A percentile compares a stretch with the other conserved stretches of the same genome.
These are phyloP conservation scores for Diaporthe velutina DNA, from an alignment of 2,329 filamentous ascomycete genomes.

Conservation along the genomic window DNA sequence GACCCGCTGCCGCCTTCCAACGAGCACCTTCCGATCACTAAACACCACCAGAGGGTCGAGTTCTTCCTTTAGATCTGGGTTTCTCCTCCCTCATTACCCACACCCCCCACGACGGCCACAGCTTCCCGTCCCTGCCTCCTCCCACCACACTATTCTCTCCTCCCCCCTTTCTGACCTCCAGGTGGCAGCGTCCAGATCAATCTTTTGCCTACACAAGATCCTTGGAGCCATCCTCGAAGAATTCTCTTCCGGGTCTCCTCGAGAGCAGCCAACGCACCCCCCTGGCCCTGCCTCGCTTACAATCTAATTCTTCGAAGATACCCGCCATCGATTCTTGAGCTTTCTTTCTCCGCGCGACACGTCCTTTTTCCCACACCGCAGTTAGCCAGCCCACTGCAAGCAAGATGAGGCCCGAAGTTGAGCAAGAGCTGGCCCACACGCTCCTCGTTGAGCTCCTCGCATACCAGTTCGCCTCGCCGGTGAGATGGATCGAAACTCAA, in stretches of 20 bases:
- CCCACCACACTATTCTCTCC: not conserved
- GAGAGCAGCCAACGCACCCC: slow-evolving; percentile 19
- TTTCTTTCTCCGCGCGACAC: slow-evolving; percentile 24
- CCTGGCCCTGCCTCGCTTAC: not conserved
- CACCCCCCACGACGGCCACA: slow-evolving; percentile 19
- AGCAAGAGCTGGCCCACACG: slow-evolving; percentile 99
- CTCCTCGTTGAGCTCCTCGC: slow-evolving; percentile 98
- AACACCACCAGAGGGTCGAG: slow-evolving; percentile 15
- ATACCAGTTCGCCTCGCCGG: slow-evolving; percentile 98
- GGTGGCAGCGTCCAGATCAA: slow-evolving; percentile 23
- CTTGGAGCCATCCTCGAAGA: slow-evolving; percentile 14
- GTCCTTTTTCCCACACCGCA: slow-evolving; percentile 34
- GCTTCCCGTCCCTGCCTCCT: slow-evolving; percentile 13
- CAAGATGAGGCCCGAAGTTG: slow-evolving; percentile 96
- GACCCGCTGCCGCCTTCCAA: slow-evolving; percentile 11
- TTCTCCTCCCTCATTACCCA: slow-evolving; percentile 24
- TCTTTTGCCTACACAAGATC: slow-evolving; percentile 1
- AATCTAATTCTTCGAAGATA: slow-evolving; percentile 35
- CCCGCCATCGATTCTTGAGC: slow-evolving; percentile 38
- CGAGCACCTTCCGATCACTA: not conserved
- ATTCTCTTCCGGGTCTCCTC: slow-evolving; percentile 12
- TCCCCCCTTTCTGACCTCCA: slow-evolving; percentile 29
- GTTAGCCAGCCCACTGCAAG: slow-evolving; percentile 41
- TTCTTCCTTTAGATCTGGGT: slow-evolving; percentile 14
- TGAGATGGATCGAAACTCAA: slow-evolving; percentile 99